A percentile compares a stretch with the other conserved stretches of the same genome.
These are phyloP conservation scores for Penicillium waksmanii DNA, from an alignment of 495 filamentous ascomycete species.

Conservation along the genomic window DNA sequence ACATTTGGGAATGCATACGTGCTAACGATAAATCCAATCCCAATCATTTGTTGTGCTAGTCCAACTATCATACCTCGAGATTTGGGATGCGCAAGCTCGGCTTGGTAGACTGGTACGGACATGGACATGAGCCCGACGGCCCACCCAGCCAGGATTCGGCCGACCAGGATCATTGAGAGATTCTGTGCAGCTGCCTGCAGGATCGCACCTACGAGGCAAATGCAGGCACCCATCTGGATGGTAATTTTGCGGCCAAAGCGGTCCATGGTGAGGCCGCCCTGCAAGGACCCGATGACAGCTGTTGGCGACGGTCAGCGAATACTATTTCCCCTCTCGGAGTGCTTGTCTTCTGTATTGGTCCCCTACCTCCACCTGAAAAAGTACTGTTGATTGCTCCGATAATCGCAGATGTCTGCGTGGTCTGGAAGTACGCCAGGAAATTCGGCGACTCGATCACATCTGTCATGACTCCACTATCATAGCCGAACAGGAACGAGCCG, in stretches of 20 bases:
- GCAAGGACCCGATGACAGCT: slow-evolving; percentile 42
- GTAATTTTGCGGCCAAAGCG: slow-evolving; percentile 56
- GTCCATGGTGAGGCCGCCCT: slow-evolving; percentile 44
- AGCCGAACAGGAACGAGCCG: slow-evolving; percentile 59
- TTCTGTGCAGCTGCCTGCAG: slow-evolving; percentile 57
- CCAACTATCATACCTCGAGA: slow-evolving; percentile 61
- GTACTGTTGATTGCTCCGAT: slow-evolving; percentile 61
- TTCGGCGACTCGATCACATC: slow-evolving; percentile 56
- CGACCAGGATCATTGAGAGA: slow-evolving; percentile 61
- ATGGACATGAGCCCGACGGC: slow-evolving; percentile 63
- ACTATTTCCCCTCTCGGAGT: background rate
- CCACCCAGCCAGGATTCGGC: slow-evolving; percentile 64
- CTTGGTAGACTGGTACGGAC: slow-evolving; percentile 62
- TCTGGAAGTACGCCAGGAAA: slow-evolving; percentile 53
- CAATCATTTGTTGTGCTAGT: slow-evolving; percentile 63
- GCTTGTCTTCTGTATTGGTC: slow-evolving; percentile 8
- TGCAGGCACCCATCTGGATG: slow-evolving; percentile 58
- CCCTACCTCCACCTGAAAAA: slow-evolving; percentile 55
- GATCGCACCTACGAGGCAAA: slow-evolving; percentile 58
- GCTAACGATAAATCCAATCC: slow-evolving; percentile 57
- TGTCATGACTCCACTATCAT: slow-evolving; percentile 59
- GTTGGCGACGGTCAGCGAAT: slow-evolving; percentile 4
- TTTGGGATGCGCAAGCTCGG: slow-evolving; percentile 55
- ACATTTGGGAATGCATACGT: slow-evolving; percentile 27
- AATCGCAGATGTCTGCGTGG: slow-evolving; percentile 50